phyloP scores from a whole-genome alignment of 352 stramenopile genomes.

The Thraustochytrium striatum region DNA sequence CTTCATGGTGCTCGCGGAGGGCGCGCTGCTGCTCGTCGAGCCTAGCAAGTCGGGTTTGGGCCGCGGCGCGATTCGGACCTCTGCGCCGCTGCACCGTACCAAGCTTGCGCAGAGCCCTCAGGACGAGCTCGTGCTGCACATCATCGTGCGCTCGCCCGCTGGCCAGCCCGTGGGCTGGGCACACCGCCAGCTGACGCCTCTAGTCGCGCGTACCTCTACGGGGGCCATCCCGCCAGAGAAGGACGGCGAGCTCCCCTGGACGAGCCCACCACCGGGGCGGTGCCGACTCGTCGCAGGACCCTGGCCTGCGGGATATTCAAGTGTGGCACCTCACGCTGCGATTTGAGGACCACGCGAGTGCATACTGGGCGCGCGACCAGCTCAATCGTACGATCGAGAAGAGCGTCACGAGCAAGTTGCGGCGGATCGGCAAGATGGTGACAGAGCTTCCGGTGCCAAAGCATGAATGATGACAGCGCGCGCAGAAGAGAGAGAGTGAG shows the following conservation, averaged over 20 bases:
- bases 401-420: background rate
- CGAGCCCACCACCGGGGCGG: background rate
- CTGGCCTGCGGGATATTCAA: background rate
- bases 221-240: background rate
- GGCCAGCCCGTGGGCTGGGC: background rate
- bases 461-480: too few species aligned
- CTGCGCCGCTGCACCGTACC: conserved; percentile 11
- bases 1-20: conserved; percentile 36
- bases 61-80: conserved; percentile 9
- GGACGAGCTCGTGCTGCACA: conserved; percentile 11
- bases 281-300: background rate
- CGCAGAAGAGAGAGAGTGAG: too few species aligned
- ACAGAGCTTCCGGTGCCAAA: too few species aligned
- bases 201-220: background rate
- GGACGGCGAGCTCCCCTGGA: background rate
- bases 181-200: conserved; percentile 8
- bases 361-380: conserved; percentile 22
- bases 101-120: background rate
- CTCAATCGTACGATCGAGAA: conserved; percentile 13
- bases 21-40: conserved; percentile 20
- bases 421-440: conserved; percentile 11
- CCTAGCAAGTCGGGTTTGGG: background rate
- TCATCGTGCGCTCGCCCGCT: conserved; percentile 15
- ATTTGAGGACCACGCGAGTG: conserved; percentile 25
- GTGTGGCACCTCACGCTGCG: conserved; percentile 23